Evolutionary conservation across 306 rosid genomes (phyloP).

Genomic region (Quercus suber): DNA sequence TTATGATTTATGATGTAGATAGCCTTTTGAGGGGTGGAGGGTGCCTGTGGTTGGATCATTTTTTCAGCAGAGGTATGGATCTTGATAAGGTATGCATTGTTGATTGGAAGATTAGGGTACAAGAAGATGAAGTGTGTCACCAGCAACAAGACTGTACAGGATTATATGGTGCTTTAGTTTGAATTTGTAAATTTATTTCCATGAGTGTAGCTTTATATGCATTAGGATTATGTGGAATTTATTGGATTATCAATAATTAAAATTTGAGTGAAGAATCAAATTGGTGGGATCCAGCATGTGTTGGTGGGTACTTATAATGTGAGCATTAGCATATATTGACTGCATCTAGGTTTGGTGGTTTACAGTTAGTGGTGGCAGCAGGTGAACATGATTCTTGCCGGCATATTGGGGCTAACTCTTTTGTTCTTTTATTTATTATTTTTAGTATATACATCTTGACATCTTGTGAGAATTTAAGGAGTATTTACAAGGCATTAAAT

Average conservation of each 20-base stretch:
- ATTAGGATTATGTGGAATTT: neutral
- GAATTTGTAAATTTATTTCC: neutral
- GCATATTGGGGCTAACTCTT: too few species aligned
- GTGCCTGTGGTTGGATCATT: conserved; percentile 85
- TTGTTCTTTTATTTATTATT: too few species aligned
- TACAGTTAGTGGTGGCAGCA: too few species aligned
- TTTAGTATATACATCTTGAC: too few species aligned
- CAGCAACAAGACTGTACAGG: conserved; percentile 41
- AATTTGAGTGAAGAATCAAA: too few species aligned
- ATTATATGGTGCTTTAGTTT: neutral
- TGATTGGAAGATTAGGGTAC: conserved; percentile 79
- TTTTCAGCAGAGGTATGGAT: conserved; percentile 72
- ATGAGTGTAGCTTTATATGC: neutral
- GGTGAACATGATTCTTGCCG: too few species aligned
- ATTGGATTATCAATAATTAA: neutral
- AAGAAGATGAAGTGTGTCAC: conserved; percentile 91
- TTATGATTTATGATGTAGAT: conserved; percentile 71
- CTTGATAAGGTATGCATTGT: conserved; percentile 69
- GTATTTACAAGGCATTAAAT: too few species aligned
- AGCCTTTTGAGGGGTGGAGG: conserved; percentile 86
- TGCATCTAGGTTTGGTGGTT: too few species aligned
- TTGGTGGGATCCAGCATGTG: neutral
- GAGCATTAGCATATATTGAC: neutral
- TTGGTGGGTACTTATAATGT: neutral
- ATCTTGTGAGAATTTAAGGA: too few species aligned